Base-by-base conservation (phyloP, 2,329 filamentous ascomycete genomes). In the Tolypocladium capitatum region DNA sequence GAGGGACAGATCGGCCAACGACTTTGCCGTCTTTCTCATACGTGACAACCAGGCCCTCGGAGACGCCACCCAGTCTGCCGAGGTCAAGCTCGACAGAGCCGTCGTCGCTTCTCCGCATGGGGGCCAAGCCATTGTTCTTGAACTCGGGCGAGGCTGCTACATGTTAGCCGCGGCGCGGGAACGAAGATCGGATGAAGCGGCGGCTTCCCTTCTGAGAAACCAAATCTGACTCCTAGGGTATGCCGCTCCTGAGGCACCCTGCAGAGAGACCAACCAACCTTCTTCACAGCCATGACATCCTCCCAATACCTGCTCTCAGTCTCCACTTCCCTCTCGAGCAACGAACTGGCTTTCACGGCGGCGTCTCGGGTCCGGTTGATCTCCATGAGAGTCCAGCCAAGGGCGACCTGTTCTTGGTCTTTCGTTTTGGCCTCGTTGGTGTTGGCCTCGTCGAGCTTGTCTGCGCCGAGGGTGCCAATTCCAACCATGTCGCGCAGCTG, bases 281-380 rank as follows among this genome's bases (percentile, higher is more conserved):
- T 79, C 53, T 84, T 88, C 41, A 97, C 81, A 10, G 81, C 78
- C 43, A 94, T 69, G 2, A 97, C 77, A 56, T 94, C 84, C 48
- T 84, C 77, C 92, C 92, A 98, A 64, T 94, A 98, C 56, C 76
- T 83, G 2, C 82, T 83, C 68, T 98, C 92, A 30, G 80, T 78
- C 10, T 78, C 74, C 32, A 94, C 84, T 62, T 95, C 90, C 11
- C 76, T 77, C 56, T 87, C 78, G 13, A 98, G 68, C 36, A 86
- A 76, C 27, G 75, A 73, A 0, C 86, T 84, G 5, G 89, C 83
- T 10, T 80, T 75, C 14, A 88, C 68, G 21, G 95, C 76, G 33
- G 82, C 81, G 56, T 86, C 83, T 1, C 87, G 81, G 4, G 85
- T 82, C 32, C 78, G 76, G 56, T 85, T 81, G 54, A 95, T 79